Evolutionary conservation across 129 eudicot species (phyloP), one percentile per base, ranked within the genome.

Genomic region (Chrysanthemum lavandulifolium): DNA sequence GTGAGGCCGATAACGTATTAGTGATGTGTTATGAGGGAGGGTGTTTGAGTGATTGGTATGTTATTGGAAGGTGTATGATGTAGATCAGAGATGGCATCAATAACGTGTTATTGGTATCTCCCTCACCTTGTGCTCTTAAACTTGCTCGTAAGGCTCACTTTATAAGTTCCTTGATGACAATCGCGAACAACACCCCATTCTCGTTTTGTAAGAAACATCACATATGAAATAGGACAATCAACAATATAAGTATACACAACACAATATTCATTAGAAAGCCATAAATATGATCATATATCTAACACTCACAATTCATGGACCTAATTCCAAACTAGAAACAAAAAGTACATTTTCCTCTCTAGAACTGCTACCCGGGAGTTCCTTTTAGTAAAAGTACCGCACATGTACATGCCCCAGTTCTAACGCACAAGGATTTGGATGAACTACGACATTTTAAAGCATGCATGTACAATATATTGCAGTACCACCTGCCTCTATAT

Each of bases 361-460:
- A 61, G 10, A 40, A 62, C 33, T 25, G 67, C 67, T 31, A 62
- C 33, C 21, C 0, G 0, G 1, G 47, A 61, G 29, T 16, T 13
- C 27, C 67, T 12, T 27, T 61, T 29, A 29, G 43, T 27, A 29
- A 61, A 56, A 58, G 63, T 58, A 61, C 31, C 9, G 0, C 67
- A 62, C 48, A 62, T 31, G 67, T 62, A 31, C 67, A 62, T 23
- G 48, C 13, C 67, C 67, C 67, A 6, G 49, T 62, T 29, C 19
- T 62, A 62, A 13, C 13, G 5, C 49, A 62, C 13, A 62, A 62
- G 49, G 67, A 49, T 62, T 62, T 40, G n/a, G 16, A 64, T 64
- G 13, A 64, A 40, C 40, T 33, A 40, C 69, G 13, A 64, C 69
- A 33, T 40, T 48, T 19, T n/a, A 50, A 64, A 64, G 69, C 25